These are phyloP conservation scores for Saccharum officinarum DNA, from an alignment of 176 grass and related monocot species.

Conservation along the genomic window DNA sequence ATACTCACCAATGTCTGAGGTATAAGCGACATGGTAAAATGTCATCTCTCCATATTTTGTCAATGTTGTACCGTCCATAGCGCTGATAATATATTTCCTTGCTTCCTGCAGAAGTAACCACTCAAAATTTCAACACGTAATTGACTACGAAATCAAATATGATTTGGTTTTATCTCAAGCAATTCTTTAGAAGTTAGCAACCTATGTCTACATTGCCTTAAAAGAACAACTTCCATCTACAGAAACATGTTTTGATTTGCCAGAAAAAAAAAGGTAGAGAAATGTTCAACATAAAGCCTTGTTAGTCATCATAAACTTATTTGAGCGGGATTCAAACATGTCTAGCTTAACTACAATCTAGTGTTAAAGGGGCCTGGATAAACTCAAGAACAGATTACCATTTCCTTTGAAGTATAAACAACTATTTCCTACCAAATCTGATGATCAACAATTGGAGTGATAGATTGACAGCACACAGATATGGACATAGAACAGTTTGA, in stretches of 20 bases:
- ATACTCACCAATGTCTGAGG: slow-evolving; percentile 89
- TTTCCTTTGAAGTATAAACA: no score
- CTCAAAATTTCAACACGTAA: not conserved
- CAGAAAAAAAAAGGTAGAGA: not conserved
- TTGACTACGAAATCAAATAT: not conserved
- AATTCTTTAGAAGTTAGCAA: not conserved
- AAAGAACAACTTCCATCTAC: not conserved
- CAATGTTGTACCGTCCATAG: slow-evolving; percentile 83
- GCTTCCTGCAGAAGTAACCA: slow-evolving; percentile 56
- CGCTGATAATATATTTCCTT: slow-evolving; percentile 75
- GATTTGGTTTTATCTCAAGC: not conserved
- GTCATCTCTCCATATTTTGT: slow-evolving; percentile 95
- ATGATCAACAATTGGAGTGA: not conserved
- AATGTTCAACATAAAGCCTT: not conserved
- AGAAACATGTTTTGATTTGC: slow-evolving; percentile 1
- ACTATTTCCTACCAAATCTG: no score
- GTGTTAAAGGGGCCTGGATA: not conserved
- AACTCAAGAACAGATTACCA: not conserved
- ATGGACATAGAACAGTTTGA: not conserved
- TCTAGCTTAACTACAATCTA: not conserved
- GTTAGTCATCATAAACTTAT: slow-evolving; percentile 1
- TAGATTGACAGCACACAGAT: slow-evolving; percentile 16
- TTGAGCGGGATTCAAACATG: not conserved
- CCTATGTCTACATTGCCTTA: not conserved
- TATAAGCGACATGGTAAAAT: slow-evolving; percentile 86